A percentile compares a stretch with the other conserved stretches of the same genome.
These are phyloP conservation scores for Stephania japonica DNA, from an alignment of 164 flowering plant genomes.

Conservation along the genomic window DNA sequence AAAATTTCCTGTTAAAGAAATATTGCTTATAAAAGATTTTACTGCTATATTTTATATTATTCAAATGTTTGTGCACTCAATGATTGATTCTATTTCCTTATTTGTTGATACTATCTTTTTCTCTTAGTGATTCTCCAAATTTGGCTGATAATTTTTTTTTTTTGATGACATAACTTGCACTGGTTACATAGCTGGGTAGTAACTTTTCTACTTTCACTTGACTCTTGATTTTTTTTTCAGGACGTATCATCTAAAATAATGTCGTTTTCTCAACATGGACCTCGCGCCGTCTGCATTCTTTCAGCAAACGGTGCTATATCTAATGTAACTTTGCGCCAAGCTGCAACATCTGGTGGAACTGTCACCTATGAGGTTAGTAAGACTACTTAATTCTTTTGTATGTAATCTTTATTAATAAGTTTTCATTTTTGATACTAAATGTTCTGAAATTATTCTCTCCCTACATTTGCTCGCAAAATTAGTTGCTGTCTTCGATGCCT, in stretches of 20 bases:
- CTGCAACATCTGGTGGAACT: slow-evolving; percentile 87
- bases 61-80: neutral
- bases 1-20: neutral
- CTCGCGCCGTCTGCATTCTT: slow-evolving; percentile 77
- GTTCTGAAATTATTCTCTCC: neutral
- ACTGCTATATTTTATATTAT: neutral
- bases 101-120: neutral
- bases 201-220: neutral
- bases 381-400: neutral
- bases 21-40: neutral
- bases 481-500: neutral
- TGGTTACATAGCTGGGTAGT: neutral
- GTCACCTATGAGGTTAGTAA: slow-evolving; percentile 86
- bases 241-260: slow-evolving; percentile 80
- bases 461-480: neutral
- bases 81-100: neutral
- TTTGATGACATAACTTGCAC: neutral
- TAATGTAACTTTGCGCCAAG: slow-evolving; percentile 84
- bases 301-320: slow-evolving; percentile 92
- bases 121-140: neutral
- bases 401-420: neutral
- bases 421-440: neutral
- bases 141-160: neutral
- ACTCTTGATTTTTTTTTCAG: slow-evolving; percentile 31
- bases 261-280: slow-evolving; percentile 82